These are phyloP conservation scores for Trypanosoma scelopori DNA, from an alignment of 208 protist genomes.

Conservation along the genomic window DNA sequence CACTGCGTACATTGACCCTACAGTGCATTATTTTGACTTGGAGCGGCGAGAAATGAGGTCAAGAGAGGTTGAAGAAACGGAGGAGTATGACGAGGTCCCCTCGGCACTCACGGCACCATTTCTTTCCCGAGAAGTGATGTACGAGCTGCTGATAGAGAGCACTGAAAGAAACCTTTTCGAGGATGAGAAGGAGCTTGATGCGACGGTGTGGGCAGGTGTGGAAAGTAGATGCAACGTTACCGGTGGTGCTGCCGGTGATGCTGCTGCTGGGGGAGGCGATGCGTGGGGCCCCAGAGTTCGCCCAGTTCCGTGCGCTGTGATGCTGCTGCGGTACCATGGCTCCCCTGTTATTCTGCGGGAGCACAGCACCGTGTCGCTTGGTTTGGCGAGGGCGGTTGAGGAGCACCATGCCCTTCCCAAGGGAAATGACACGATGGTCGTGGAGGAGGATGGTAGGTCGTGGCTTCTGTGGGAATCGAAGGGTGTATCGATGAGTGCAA, in stretches of 20 bases:
- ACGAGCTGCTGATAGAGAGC: constrained; percentile 38
- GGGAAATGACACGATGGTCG: constrained; percentile 5
- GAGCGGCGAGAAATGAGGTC: background rate
- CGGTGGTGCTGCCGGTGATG: background rate
- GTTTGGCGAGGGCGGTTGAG: constrained; percentile 13
- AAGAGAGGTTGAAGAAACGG: background rate
- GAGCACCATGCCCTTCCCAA: constrained; percentile 1
- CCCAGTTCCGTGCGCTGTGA: constrained; percentile 43
- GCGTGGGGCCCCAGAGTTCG: constrained; percentile 11
- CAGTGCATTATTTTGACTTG: constrained; percentile 39
- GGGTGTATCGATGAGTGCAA: constrained; percentile 13
- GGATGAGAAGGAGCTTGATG: constrained; percentile 16
- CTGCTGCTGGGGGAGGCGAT: background rate
- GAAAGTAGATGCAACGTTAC: background rate
- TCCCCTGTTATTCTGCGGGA: background rate
- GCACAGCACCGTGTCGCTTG: background rate
- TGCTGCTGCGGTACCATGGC: constrained; percentile 40
- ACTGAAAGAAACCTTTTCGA: constrained; percentile 36
- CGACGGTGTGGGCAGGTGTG: constrained; percentile 23
- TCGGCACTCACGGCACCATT: constrained; percentile 27
- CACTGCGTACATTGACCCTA: constrained; percentile 43
- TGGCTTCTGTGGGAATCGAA: constrained; percentile 18
- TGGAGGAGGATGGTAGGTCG: constrained; percentile 14
- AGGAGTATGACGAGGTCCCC: background rate
- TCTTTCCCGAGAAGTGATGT: constrained; percentile 31